phyloP scores from a whole-genome alignment of 768 basidiomycete genomes.

The Hygrocybe punicea region DNA sequence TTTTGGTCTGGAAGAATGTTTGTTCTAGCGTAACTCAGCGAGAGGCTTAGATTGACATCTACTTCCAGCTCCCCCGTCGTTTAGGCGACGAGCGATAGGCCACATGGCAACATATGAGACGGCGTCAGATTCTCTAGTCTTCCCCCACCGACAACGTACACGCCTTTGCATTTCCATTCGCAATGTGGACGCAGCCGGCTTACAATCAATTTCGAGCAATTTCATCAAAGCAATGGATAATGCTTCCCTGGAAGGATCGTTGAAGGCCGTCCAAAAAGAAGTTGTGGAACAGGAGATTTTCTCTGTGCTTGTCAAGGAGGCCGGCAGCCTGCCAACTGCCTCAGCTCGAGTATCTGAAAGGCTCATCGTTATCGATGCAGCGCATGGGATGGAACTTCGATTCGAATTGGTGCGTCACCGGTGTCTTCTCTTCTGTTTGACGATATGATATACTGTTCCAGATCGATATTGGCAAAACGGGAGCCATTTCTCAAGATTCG shows the following conservation, averaged over 20 bases:
- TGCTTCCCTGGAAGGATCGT: constrained; percentile 45
- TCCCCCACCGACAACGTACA: constrained; percentile 61
- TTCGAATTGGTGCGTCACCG: constrained; percentile 63
- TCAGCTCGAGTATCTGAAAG: constrained; percentile 77
- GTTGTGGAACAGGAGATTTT: constrained; percentile 81
- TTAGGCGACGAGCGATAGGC: constrained; percentile 69
- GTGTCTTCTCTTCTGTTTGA: too few relatives aligned
- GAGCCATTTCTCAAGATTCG: constrained; percentile 13
- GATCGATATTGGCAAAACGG: constrained; percentile 32
- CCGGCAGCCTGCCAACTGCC: constrained; percentile 70
- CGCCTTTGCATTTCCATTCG: constrained; percentile 60
- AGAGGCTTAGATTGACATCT: constrained; percentile 2
- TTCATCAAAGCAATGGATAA: constrained; percentile 28
- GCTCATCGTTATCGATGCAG: constrained; percentile 72
- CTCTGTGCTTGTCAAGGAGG: constrained; percentile 66
- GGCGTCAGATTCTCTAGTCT: constrained; percentile 46
- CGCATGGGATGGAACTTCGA: constrained; percentile 61
- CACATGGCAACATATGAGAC: constrained; percentile 53
- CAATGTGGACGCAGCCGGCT: constrained; percentile 33
- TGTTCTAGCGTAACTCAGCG: constrained; percentile 23
- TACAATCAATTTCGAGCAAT: constrained; percentile 37
- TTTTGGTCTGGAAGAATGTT: constrained; percentile 80
- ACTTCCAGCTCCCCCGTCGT: constrained; percentile 53
- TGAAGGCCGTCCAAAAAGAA: constrained; percentile 64
- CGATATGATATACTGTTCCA: constrained; percentile 14